Percentiles rank a stretch among this genome's conserved stretches.
Evolutionary conservation across 345 rosid genomes (phyloP).

Genomic region (Noccaea bulbosa): DNA sequence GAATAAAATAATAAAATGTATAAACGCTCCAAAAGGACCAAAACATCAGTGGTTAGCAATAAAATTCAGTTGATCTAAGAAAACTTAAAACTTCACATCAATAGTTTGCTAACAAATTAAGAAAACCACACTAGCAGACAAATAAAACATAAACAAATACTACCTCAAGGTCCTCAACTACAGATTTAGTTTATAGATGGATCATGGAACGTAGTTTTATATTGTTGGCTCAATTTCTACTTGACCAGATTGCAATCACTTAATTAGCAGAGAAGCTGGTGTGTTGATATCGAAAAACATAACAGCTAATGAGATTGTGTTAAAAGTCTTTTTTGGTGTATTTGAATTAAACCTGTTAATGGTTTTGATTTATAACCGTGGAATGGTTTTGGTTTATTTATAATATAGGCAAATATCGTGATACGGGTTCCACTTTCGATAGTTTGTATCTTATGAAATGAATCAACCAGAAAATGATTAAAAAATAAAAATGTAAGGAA

Average conservation of each 20-base stretch:
- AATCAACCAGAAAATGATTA: slow-evolving; percentile 29
- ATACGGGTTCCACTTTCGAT: slow-evolving; percentile 38
- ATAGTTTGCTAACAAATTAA: slow-evolving; percentile 6
- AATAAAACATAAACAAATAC: slow-evolving; percentile 21
- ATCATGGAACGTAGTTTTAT: neutral
- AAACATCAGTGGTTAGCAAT: neutral
- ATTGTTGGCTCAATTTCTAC: slow-evolving; percentile 10
- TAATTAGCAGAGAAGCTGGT: slow-evolving; percentile 1
- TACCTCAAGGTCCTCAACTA: neutral
- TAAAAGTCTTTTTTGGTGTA: neutral
- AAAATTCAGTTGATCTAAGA: neutral
- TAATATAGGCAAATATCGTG: slow-evolving; percentile 14
- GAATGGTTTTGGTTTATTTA: too few relatives aligned
- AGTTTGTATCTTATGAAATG: slow-evolving; percentile 15
- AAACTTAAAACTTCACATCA: slow-evolving; percentile 1
- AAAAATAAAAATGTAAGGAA: slow-evolving; percentile 13
- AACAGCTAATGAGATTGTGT: neutral
- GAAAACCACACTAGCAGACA: slow-evolving; percentile 14
- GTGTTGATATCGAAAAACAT: neutral
- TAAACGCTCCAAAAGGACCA: neutral
- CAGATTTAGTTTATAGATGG: neutral
- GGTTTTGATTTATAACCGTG: too few relatives aligned
- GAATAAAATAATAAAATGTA: neutral
- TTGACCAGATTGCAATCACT: neutral
- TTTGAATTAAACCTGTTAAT: neutral